A percentile compares a stretch with the other conserved stretches of the same genome.
Conservation (phyloP, 139 green algal species). For the Tetraselmis chui region DNA sequence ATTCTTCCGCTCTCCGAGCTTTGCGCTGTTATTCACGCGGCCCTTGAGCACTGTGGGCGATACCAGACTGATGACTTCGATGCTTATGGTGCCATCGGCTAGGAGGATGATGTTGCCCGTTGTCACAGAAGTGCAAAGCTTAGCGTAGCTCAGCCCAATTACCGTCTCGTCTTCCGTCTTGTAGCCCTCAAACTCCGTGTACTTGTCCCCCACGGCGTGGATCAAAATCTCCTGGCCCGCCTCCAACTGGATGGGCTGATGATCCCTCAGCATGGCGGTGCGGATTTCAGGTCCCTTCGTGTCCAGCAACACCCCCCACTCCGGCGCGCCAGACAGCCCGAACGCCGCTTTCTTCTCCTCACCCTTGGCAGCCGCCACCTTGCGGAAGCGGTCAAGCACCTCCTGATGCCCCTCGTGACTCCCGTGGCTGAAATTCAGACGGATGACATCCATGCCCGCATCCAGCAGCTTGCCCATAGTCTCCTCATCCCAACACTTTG, state of each 20-base stretch:
- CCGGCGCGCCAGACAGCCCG: not conserved
- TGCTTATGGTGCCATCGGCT: constrained; percentile 42
- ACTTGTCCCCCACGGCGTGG: constrained; percentile 46
- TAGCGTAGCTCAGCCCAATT: constrained; percentile 46
- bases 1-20: constrained; percentile 47
- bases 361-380: constrained; percentile 21
- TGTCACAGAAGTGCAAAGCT: constrained; percentile 42
- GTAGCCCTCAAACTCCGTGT: constrained; percentile 39
- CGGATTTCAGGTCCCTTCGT: constrained; percentile 61
- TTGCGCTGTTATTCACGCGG: constrained; percentile 40
- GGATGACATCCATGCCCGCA: constrained; percentile 28
- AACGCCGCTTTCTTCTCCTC: not conserved
- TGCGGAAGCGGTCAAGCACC: constrained; percentile 51
- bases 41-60: constrained; percentile 24
- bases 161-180: constrained; percentile 35
- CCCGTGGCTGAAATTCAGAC: constrained; percentile 54
- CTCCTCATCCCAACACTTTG: constrained; percentile 22
- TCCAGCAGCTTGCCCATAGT: constrained; percentile 19
- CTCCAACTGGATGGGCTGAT: constrained; percentile 39
- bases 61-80: constrained; percentile 42
- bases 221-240: constrained; percentile 52
- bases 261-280: constrained; percentile 47
- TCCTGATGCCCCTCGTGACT: constrained; percentile 28
- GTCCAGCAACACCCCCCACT: constrained; percentile 39
- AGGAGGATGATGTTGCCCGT: constrained; percentile 50